phyloP scores from a whole-genome alignment of 768 basidiomycete genomes.

The Naganishia onofrii region DNA sequence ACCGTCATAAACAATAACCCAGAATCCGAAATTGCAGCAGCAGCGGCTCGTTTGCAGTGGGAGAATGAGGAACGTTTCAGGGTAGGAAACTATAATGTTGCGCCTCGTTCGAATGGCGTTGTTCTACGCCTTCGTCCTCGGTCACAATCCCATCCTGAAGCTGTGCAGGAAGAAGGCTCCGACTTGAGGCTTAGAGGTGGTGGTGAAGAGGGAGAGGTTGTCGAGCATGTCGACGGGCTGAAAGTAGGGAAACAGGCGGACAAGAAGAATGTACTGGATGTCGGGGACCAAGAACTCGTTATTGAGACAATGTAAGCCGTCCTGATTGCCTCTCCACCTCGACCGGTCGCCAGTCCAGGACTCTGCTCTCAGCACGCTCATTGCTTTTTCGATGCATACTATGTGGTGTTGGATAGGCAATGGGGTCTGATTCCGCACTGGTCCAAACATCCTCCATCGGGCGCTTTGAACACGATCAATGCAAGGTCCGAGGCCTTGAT shows the following conservation, averaged over 20 bases:
- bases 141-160: neutral
- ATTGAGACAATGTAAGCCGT: conserved; percentile 70
- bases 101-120: conserved; percentile 22
- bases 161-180: neutral
- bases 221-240: too few relatives aligned
- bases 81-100: conserved; percentile 30
- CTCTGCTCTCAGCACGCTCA: neutral
- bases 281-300: conserved; percentile 52
- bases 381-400: neutral
- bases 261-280: conserved; percentile 20
- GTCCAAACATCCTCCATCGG: conserved; percentile 66
- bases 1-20: neutral
- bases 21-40: neutral
- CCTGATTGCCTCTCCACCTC: neutral
- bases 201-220: conserved; percentile 1
- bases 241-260: conserved; percentile 37
- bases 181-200: conserved; percentile 7
- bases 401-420: conserved; percentile 40
- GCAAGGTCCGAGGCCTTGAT: conserved; percentile 76
- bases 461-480: conserved; percentile 74
- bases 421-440: conserved; percentile 89
- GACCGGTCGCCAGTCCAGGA: too few relatives aligned
- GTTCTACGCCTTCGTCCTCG: conserved; percentile 13
- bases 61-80: conserved; percentile 26
- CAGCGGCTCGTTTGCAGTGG: conserved; percentile 22